phyloP scores from a whole-genome alignment of 2,329 filamentous ascomycete genomes.

The Ceratocystiopsis sp. region DNA sequence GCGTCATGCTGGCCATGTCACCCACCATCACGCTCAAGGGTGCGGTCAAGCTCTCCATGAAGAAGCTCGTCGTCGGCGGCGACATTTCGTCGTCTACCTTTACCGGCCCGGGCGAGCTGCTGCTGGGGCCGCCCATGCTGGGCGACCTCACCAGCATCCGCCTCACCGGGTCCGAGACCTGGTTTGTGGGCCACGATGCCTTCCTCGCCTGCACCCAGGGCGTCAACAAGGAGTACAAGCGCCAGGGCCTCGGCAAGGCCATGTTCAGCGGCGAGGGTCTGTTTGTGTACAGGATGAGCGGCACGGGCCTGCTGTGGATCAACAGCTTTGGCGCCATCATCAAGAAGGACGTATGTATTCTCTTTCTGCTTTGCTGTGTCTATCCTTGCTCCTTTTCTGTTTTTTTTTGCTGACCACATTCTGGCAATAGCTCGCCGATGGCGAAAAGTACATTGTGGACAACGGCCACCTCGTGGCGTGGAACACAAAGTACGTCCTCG shows the following conservation, averaged over 20 bases:
- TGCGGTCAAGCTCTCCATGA: constrained; percentile 67
- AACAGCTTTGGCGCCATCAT: constrained; percentile 92
- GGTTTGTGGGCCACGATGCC: constrained; percentile 74
- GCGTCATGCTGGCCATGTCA: constrained; percentile 90
- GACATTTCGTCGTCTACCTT: constrained; percentile 66
- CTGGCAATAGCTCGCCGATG: constrained; percentile 34
- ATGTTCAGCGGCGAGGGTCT: constrained; percentile 89
- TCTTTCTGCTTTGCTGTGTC: neutral
- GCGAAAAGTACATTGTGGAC: constrained; percentile 81
- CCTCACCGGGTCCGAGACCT: constrained; percentile 53
- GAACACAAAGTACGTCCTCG: constrained; percentile 88
- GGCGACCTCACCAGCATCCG: constrained; percentile 76
- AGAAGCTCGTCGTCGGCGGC: constrained; percentile 73
- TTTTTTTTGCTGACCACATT: neutral
- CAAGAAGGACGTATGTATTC: constrained; percentile 62
- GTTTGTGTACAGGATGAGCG: constrained; percentile 75
- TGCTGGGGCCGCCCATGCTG: constrained; percentile 63
- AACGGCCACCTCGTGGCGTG: constrained; percentile 90
- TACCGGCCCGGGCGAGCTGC: constrained; percentile 78
- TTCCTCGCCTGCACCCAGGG: constrained; percentile 77
- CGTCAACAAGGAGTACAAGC: constrained; percentile 75
- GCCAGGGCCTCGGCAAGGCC: constrained; percentile 71
- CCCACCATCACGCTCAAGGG: constrained; percentile 74
- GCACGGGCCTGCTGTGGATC: constrained; percentile 71
- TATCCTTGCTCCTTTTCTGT: constrained; percentile 3